Conservation (phyloP, 768 basidiomycete genomes). For the Coprinopsis sp. region DNA sequence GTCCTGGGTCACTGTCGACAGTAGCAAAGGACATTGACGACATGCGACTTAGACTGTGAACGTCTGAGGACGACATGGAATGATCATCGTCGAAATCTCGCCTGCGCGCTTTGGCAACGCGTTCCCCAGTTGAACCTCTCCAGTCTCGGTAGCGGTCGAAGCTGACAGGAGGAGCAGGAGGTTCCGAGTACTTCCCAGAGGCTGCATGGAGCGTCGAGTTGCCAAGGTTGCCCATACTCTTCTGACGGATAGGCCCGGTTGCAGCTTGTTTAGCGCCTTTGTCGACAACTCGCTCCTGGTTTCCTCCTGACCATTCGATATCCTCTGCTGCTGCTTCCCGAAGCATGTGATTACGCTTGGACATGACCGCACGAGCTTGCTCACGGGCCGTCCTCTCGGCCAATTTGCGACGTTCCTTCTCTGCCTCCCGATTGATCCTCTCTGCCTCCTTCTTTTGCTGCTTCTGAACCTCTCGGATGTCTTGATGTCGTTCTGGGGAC, state of each 20-base stretch:
- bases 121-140: slow-evolving; percentile 51
- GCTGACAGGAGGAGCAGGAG: slow-evolving; percentile 20
- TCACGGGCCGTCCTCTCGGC: slow-evolving; percentile 74
- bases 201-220: slow-evolving; percentile 27
- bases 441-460: slow-evolving; percentile 77
- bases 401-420: slow-evolving; percentile 76
- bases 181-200: slow-evolving; percentile 9
- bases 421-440: slow-evolving; percentile 72
- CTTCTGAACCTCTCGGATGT: slow-evolving; percentile 61
- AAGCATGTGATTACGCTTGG: slow-evolving; percentile 77
- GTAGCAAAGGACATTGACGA: slow-evolving; percentile 80
- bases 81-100: slow-evolving; percentile 87
- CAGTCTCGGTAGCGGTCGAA: slow-evolving; percentile 38
- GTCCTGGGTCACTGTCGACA: slow-evolving; percentile 84
- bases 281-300: slow-evolving; percentile 39
- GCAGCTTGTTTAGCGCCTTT: slow-evolving; percentile 51
- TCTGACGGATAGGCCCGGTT: slow-evolving; percentile 60
- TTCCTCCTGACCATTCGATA: slow-evolving; percentile 58
- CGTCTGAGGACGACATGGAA: slow-evolving; percentile 86
- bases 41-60: slow-evolving; percentile 69
- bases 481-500: slow-evolving; percentile 38
- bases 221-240: slow-evolving; percentile 31
- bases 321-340: slow-evolving; percentile 49
- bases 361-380: slow-evolving; percentile 88
- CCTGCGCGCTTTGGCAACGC: slow-evolving; percentile 71